These are phyloP conservation scores for Fusarium redolens DNA, from an alignment of 2,329 filamentous ascomycete species.

Conservation along the genomic window DNA sequence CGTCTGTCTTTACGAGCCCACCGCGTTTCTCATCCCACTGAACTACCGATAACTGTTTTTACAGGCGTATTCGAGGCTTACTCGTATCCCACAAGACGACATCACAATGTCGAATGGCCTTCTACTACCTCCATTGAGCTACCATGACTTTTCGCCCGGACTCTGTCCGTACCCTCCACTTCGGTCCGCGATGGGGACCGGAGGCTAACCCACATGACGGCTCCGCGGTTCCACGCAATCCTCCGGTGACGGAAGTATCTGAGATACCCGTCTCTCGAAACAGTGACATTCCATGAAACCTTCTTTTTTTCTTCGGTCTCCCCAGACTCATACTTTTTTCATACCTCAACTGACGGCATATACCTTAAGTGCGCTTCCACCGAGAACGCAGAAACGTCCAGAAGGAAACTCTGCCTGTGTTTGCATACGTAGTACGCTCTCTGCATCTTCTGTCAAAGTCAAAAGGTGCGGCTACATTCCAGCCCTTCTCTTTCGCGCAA, in stretches of 20 bases:
- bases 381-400: constrained; percentile 18
- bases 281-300: constrained; percentile 11
- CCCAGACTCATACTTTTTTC: constrained; percentile 4
- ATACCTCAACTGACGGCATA: not conserved
- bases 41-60: not conserved
- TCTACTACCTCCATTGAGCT: not conserved
- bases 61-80: not conserved
- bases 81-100: not conserved
- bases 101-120: not conserved
- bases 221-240: not conserved
- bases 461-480: constrained; percentile 28
- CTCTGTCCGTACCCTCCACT: not conserved
- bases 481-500: not conserved
- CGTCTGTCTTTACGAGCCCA: constrained; percentile 32
- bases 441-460: constrained; percentile 3
- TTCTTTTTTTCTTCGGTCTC: constrained; percentile 17
- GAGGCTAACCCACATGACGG: not conserved
- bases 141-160: not conserved
- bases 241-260: not conserved
- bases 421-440: not conserved
- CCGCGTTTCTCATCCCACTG: not conserved
- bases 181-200: not conserved
- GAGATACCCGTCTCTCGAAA: constrained; percentile 3
- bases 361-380: constrained; percentile 8
- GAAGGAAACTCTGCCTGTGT: constrained; percentile 14